These are phyloP conservation scores for Nitzschia sp. DNA, from an alignment of 108 stramenopile species.

Conservation along the genomic window DNA sequence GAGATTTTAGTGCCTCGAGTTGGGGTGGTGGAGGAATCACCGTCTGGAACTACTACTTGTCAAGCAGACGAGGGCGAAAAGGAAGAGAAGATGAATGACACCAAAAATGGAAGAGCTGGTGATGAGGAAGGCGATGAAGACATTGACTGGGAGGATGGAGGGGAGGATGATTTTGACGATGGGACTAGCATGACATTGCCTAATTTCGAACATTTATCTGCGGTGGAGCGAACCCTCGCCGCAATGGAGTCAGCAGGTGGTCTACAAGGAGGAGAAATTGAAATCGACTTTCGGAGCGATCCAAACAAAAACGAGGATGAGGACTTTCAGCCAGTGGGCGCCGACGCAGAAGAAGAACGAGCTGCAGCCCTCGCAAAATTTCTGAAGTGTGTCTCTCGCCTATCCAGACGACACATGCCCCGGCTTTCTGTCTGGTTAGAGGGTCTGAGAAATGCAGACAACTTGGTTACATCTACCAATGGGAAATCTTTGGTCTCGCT, in stretches of 20 bases:
- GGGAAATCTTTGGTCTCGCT: conserved; percentile 11
- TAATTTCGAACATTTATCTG: conserved; percentile 18
- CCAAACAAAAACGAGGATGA: background rate
- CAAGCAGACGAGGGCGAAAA: background rate
- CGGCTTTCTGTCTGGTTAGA: conserved; percentile 43
- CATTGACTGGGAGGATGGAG: conserved; percentile 59
- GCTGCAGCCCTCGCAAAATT: conserved; percentile 9
- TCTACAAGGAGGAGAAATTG: conserved; percentile 28
- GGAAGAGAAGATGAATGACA: background rate
- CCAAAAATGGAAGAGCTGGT: conserved; percentile 12
- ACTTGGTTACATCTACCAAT: conserved; percentile 8
- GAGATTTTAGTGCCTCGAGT: conserved; percentile 51
- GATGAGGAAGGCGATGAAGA: conserved; percentile 30
- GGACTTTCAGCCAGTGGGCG: background rate
- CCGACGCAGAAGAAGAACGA: background rate
- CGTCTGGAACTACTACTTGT: background rate
- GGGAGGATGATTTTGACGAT: conserved; percentile 5
- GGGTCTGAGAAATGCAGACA: conserved; percentile 42
- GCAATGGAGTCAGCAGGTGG: conserved; percentile 36
- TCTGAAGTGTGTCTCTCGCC: conserved; percentile 5
- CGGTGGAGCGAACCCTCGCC: conserved; percentile 47
- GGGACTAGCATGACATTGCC: background rate
- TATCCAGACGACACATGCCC: conserved; percentile 28
- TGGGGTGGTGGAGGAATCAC: background rate
- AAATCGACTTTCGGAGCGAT: conserved; percentile 30